Evolutionary conservation across 257 asterid species (phyloP).

Genomic region (Cruciata laevipes): DNA sequence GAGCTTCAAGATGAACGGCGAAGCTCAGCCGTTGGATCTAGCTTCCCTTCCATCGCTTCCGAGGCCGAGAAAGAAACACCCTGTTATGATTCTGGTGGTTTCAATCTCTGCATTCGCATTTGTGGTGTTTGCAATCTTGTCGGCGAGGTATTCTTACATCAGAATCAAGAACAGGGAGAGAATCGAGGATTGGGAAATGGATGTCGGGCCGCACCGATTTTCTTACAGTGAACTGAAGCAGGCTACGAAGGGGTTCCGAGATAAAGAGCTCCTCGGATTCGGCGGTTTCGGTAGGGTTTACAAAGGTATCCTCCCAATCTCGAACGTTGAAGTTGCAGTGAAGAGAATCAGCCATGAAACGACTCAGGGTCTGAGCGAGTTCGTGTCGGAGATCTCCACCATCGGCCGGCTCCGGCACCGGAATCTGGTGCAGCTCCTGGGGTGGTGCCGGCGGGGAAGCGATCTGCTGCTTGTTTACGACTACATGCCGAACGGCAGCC

Average conservation of each 20-base stretch:
- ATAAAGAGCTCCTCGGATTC: constrained; percentile 51
- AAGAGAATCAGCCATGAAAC: constrained; percentile 51
- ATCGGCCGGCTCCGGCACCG: constrained; percentile 73
- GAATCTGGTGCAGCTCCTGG: constrained; percentile 49
- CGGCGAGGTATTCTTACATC: constrained; percentile 15
- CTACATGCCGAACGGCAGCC: constrained; percentile 72
- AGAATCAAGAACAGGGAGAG: constrained; percentile 45
- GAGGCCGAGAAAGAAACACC: constrained; percentile 14
- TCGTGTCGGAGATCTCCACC: constrained; percentile 43
- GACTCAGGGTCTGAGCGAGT: constrained; percentile 53
- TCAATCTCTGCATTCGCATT: constrained; percentile 32
- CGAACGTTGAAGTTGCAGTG: constrained; percentile 44
- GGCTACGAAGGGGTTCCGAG: constrained; percentile 59
- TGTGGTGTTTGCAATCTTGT: neutral
- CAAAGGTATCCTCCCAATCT: constrained; percentile 44
- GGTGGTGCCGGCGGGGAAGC: constrained; percentile 50
- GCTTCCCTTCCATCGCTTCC: constrained; percentile 49
- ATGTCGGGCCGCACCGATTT: constrained; percentile 60
- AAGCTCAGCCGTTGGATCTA: constrained; percentile 39
- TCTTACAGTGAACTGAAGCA: constrained; percentile 50
- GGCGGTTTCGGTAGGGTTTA: constrained; percentile 81
- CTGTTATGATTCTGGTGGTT: constrained; percentile 22
- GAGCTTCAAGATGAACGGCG: constrained; percentile 63
- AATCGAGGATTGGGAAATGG: constrained; percentile 62
- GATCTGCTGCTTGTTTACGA: constrained; percentile 67